These are phyloP conservation scores for Phytophthora syringae DNA, from an alignment of 352 stramenopile species.

Conservation along the genomic window DNA sequence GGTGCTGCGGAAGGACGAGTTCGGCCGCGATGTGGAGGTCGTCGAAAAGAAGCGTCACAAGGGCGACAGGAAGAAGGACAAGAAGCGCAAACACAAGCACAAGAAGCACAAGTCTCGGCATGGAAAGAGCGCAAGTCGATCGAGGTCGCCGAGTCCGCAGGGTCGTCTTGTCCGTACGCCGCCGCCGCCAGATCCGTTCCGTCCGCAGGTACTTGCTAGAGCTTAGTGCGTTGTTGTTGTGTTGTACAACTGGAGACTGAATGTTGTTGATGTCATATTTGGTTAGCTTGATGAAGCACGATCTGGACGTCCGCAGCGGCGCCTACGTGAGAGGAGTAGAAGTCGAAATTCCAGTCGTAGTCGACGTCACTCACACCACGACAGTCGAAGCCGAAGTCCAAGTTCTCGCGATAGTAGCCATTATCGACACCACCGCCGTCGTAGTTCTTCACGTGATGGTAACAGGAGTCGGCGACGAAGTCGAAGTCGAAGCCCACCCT, in stretches of 20 bases:
- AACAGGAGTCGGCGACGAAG: constrained; percentile 32
- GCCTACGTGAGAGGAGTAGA: neutral
- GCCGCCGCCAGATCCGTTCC: constrained; percentile 65
- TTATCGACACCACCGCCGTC: constrained; percentile 5
- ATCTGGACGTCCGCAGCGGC: constrained; percentile 6
- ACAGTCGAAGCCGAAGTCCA: constrained; percentile 14
- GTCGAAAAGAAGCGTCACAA: constrained; percentile 23
- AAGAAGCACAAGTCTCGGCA: constrained; percentile 33
- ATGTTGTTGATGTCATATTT: constrained; percentile 1
- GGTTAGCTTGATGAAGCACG: constrained; percentile 56
- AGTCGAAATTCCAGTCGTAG: constrained; percentile 27
- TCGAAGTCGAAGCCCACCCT: constrained; percentile 33
- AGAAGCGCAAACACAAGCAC: constrained; percentile 29
- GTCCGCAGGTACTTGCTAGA: constrained; percentile 51
- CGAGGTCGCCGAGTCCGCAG: constrained; percentile 32
- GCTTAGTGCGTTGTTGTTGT: neutral
- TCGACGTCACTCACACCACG: constrained; percentile 6
- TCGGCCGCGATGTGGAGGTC: constrained; percentile 69
- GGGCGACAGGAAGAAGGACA: constrained; percentile 25
- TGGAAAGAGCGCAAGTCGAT: constrained; percentile 26
- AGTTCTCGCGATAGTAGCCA: constrained; percentile 1
- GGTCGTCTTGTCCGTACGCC: constrained; percentile 43
- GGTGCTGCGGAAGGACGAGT: constrained; percentile 74
- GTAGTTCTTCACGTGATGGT: constrained; percentile 20
- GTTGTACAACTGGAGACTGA: neutral